Base-by-base conservation (phyloP, 1,284 basidiomycete genomes). In the Marasmius sp. region DNA sequence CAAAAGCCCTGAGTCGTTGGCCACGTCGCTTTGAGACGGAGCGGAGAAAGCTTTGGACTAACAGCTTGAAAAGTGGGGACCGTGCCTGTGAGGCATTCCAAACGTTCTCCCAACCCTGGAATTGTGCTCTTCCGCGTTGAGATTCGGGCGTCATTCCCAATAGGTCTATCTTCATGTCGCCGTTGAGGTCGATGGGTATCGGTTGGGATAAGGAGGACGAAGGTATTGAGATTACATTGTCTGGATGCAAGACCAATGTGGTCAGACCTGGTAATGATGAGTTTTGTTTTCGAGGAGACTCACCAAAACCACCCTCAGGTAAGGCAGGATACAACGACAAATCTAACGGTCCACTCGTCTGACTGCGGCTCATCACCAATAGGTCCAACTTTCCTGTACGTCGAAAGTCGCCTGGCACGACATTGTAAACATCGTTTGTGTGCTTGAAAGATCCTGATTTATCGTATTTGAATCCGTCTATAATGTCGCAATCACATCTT, bases 381-480 rank as follows among this genome's bases (percentile, higher is more conserved):
- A 98, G 72, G 75, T 98, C 97, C 6, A 98, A 82, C 69, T 87
- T 88, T 10, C 97, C 97, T 64, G 96, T 91, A 71, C 95, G 92
- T 36, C 95, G 93, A 72, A 92, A 96, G 75, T 99, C 97, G 20
- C 92, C 93, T 0, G 96, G 95, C 1, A 98, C 85, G 48, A 96
- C 88, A 71, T 97, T 98, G 65, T 82, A 76, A 27, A 92, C 79
- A 51, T 77, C 79, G 36, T 72, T 69, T 4, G 84, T 71, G 73
- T 91, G 89, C 58, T 74, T 79, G 66, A 91, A 81, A 4, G 81
- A 80, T 34, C 77, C 76, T n/a, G 81, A 79, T 67, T 85, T 78
- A 41, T 77, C 68, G 71, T 89, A 95, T 0, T 68, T 65, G 69
- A 92, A 94, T n/a, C 75, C 73, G 41, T 85, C 88, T 92, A 63